Evolutionary conservation across 768 basidiomycete species (phyloP), one percentile per base, ranked within the genome.

Genomic region (Auricularia cornea): DNA sequence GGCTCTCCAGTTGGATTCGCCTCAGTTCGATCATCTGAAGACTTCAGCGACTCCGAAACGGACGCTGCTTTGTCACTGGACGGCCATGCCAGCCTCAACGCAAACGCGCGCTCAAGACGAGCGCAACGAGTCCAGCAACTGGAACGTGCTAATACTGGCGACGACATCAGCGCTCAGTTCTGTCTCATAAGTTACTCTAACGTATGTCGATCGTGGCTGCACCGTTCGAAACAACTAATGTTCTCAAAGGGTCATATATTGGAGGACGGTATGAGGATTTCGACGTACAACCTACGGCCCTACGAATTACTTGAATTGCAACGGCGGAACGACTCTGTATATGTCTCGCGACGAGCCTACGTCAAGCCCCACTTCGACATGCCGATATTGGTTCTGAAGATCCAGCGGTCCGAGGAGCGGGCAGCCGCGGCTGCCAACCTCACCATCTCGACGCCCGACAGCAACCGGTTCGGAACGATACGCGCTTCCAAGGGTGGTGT

Each of bases 251-350:
- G 87, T 3, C 81, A 87, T 66, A 73, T 88, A 16, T 80, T 91
- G 32, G 86, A 91, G 68, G 88, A 90, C 68, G 84, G 87, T 26
- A 81, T 80, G 54, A 65, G 76, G 11, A 69, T 83, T 29, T 73
- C 80, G 0, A 87, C 84, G 80, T 89, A 89, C 68, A 75, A 80
- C 44, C 68, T 90, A 26, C 74, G 77, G 6, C 81, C 86, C 0
- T 77, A 84, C 66, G 90, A 91, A 67, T 78, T 92, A 2, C 78
- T 92, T 26, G 90, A 92, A 68, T 71, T 92, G 20, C 88, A 92
- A 63, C 77, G 78, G 6, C 26, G 54, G 26, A 57, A 57, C 54
- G 54, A 57, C 54, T 14, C 26, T 16, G 30, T 31, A 26, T 57
- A 29, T 16, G 26, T 57, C 54, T 20, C 54, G 11, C 26, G 54